Base-by-base conservation (phyloP, 306 rosid species). In the Dryas alaskensis region DNA sequence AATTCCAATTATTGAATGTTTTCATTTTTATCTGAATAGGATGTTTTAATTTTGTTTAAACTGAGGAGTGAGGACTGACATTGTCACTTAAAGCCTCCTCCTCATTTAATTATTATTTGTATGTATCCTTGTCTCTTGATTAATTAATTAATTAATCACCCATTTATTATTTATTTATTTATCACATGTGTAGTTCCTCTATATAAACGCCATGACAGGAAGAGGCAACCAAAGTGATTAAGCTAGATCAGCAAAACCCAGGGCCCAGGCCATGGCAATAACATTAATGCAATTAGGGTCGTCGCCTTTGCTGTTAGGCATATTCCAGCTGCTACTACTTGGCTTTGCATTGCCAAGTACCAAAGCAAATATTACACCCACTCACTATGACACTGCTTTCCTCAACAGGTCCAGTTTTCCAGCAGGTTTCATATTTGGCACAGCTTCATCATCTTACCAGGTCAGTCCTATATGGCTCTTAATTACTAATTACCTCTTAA, bases 401-500 rank as follows among this genome's bases (percentile, higher is more conserved):
- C 78, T 86, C 74, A 83, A 83, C 48, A 55, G 87, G 27, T 62
- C 47, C 16, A 76, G 86, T 62, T 86, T 83, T n/a, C 87, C 86
- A 0, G 0, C 13, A 1, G 82, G 82, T 2, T 86, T 86, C 77
- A 16, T 83, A 25, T 86, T 86, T 37, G 90, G 90, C 17, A 73
- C 87, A 13, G 87, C 87, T 48, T 81, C 86, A 0, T 11, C 90
- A 0, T 47, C 87, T 27, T 86, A 86, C 54, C 86, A 81, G 78
- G 87, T 83, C 48, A 11, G 6, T 14, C 4, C 13, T 10, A 8
- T 10, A 8, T 5, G 62, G 37, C 6, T 3, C 19, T n/a, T 53
- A n/a, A 53, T 6, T 53, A 53, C 17, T 53, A n/a, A n/a, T 10
- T 31, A 31, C 37, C 37, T 2, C 1, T 19, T 22, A 19, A 9